Conservation (phyloP, 2,329 filamentous ascomycete genomes). For the Alternaria tenuissima region DNA sequence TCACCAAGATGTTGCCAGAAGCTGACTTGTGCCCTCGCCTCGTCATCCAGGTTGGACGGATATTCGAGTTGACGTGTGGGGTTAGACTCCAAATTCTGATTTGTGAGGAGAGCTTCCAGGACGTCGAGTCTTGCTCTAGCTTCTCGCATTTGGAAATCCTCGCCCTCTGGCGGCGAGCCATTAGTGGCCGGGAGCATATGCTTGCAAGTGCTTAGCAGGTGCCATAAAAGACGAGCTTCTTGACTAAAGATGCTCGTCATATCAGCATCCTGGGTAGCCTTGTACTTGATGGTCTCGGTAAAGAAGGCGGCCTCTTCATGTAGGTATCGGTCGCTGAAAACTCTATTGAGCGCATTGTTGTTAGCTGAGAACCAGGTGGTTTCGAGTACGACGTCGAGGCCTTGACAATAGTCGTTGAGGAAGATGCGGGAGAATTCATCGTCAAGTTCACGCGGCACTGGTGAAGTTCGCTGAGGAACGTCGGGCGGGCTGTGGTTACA, state of each 20-base stretch:
- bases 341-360: slow-evolving; percentile 56
- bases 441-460: slow-evolving; percentile 41
- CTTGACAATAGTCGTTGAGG: slow-evolving; percentile 46
- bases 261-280: slow-evolving; percentile 29
- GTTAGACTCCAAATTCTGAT: slow-evolving; percentile 69
- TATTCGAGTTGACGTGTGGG: slow-evolving; percentile 62
- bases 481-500: slow-evolving; percentile 48
- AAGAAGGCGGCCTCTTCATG: slow-evolving; percentile 49
- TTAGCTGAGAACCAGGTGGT: slow-evolving; percentile 78
- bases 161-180: slow-evolving; percentile 52
- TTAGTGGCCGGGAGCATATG: slow-evolving; percentile 46
- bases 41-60: slow-evolving; percentile 53
- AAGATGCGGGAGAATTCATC: slow-evolving; percentile 46
- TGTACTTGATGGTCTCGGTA: slow-evolving; percentile 44
- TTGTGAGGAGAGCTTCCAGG: slow-evolving; percentile 78
- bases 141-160: slow-evolving; percentile 70
- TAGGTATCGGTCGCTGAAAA: slow-evolving; percentile 59
- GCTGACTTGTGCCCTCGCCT: slow-evolving; percentile 65
- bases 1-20: slow-evolving; percentile 85
- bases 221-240: slow-evolving; percentile 68
- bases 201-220: slow-evolving; percentile 63
- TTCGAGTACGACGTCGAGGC: slow-evolving; percentile 61
- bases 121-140: slow-evolving; percentile 73
- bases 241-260: slow-evolving; percentile 58
- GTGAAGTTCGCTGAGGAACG: slow-evolving; percentile 39